A percentile compares a stretch with the other conserved stretches of the same genome.
phyloP scores from a whole-genome alignment of 306 rosid species.

The Amphicarpaea edgeworthii region DNA sequence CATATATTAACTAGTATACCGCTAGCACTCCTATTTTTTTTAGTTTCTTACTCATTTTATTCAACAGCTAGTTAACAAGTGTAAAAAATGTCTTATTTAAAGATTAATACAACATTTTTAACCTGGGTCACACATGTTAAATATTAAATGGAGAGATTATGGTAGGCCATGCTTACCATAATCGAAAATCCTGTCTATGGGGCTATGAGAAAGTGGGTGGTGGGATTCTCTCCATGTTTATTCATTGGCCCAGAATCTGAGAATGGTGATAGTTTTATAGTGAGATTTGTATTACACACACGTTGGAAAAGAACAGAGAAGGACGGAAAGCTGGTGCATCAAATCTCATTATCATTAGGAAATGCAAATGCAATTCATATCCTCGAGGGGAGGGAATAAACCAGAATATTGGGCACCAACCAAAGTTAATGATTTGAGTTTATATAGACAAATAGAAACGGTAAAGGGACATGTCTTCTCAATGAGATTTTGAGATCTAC shows the following conservation, averaged over 20 bases:
- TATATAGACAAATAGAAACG: constrained; percentile 33
- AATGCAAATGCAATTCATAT: constrained; percentile 46
- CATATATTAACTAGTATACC: too few relatives aligned
- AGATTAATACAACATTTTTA: not conserved
- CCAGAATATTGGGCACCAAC: constrained; percentile 39
- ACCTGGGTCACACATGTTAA: not conserved
- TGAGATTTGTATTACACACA: constrained; percentile 26
- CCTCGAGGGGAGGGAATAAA: constrained; percentile 44
- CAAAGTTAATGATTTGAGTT: constrained; percentile 28
- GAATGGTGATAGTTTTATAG: constrained; percentile 12
- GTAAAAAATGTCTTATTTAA: not conserved
- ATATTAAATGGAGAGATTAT: constrained; percentile 5
- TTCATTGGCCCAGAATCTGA: constrained; percentile 40
- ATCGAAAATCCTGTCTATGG: not conserved
- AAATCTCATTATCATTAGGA: constrained; percentile 40
- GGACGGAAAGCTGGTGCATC: constrained; percentile 46
- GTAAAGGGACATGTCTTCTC: constrained; percentile 44
- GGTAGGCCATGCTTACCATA: constrained; percentile 3
- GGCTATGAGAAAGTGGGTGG: constrained; percentile 19
- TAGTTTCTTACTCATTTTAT: not conserved
- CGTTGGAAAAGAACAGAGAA: constrained; percentile 34
- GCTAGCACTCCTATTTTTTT: not conserved
- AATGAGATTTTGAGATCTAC: constrained; percentile 41
- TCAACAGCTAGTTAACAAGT: not conserved
- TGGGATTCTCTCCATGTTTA: constrained; percentile 27